A percentile compares a stretch with the other conserved stretches of the same genome.
These are phyloP conservation scores for Rhodomyrtus tomentosa DNA, from an alignment of 345 rosid genomes.

Conservation along the genomic window DNA sequence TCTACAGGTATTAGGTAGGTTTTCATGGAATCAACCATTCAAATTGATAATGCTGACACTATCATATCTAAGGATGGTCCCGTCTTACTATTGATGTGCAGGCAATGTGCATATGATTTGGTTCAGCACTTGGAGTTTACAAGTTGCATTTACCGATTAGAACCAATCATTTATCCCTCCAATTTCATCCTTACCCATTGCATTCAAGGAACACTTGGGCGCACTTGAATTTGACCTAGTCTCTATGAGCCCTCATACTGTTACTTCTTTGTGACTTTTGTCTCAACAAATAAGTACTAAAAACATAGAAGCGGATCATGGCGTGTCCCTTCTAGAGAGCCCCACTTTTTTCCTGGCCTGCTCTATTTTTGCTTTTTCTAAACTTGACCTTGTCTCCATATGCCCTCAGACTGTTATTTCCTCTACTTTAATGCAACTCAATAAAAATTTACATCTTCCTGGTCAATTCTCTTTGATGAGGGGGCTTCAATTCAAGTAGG, in stretches of 20 bases:
- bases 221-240: not conserved
- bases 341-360: not conserved
- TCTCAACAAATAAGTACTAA: not conserved
- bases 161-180: not conserved
- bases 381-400: not conserved
- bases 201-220: not conserved
- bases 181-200: not conserved
- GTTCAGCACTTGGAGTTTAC: not conserved
- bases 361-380: not conserved
- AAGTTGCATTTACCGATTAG: not conserved
- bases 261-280: not conserved
- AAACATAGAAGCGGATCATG: not conserved
- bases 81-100: not conserved
- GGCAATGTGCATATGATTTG: not conserved
- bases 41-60: not conserved
- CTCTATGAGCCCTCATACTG: not conserved
- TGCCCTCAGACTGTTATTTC: not conserved
- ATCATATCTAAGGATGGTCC: not conserved
- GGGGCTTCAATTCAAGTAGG: not conserved
- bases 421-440: not conserved
- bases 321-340: not conserved
- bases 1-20: not conserved
- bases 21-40: not conserved
- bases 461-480: not conserved
- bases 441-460: not conserved